Evolutionary conservation across 257 asterid genomes (phyloP).

Genomic region (Solanum bukasovii): DNA sequence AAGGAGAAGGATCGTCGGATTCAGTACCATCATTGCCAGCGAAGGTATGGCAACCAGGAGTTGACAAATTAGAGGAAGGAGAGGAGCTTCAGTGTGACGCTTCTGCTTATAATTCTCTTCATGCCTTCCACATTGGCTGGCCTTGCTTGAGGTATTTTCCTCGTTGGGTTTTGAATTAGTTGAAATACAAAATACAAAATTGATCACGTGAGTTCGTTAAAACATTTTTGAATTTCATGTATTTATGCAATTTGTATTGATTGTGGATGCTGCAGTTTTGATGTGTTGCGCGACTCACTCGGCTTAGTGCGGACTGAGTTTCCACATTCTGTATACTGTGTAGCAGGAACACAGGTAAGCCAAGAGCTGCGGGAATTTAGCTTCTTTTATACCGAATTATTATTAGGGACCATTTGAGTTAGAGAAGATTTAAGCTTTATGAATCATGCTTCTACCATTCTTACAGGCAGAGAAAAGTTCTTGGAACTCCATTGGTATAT

Average conservation of each 20-base stretch:
- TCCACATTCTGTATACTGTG: constrained; percentile 70
- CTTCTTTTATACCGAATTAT: not conserved
- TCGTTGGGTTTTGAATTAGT: not conserved
- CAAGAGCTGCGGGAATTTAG: not conserved
- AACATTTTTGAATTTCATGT: not conserved
- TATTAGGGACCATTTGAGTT: not conserved
- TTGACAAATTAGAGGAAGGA: constrained; percentile 77
- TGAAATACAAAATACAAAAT: not conserved
- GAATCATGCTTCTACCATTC: not conserved
- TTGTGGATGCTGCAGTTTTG: constrained; percentile 44
- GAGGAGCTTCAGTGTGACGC: constrained; percentile 92
- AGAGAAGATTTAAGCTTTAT: not conserved
- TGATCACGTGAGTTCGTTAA: not conserved
- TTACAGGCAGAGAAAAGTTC: constrained; percentile 70
- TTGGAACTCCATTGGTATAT: constrained; percentile 61
- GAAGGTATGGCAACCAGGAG: constrained; percentile 93
- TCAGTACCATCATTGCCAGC: constrained; percentile 32
- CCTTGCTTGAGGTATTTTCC: constrained; percentile 66
- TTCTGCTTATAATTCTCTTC: constrained; percentile 80
- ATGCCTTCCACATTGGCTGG: constrained; percentile 81
- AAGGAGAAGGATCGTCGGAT: constrained; percentile 51
- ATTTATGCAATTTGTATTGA: not conserved
- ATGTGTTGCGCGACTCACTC: constrained; percentile 69
- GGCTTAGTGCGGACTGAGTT: constrained; percentile 85
- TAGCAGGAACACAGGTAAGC: constrained; percentile 73